Conservation (phyloP, 345 rosid species). For the Rhodamnia rubescens region DNA sequence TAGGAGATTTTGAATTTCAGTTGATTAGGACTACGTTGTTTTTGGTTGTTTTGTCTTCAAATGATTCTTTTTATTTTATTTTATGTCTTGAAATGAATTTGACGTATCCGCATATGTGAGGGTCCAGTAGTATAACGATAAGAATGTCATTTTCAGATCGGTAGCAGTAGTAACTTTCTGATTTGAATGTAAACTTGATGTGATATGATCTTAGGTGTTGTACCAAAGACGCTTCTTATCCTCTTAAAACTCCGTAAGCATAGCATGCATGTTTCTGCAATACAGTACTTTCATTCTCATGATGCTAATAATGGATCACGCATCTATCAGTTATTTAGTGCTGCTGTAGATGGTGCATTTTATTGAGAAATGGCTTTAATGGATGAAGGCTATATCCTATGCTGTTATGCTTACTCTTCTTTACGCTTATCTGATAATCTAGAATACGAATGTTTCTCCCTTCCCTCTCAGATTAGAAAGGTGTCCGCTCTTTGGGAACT, state of each 20-base stretch:
- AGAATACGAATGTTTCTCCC: background rate
- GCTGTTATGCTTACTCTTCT: background rate
- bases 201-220: background rate
- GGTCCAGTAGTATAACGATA: background rate
- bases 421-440: background rate
- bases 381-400: background rate
- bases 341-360: background rate
- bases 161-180: background rate
- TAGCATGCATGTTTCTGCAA: background rate
- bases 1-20: background rate
- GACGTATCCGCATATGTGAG: background rate
- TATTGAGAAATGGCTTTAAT: background rate
- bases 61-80: background rate
- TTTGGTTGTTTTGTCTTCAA: background rate
- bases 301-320: background rate
- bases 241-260: background rate
- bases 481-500: background rate
- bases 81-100: background rate
- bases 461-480: background rate
- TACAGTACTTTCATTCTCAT: background rate
- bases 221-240: background rate
- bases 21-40: background rate
- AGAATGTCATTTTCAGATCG: background rate
- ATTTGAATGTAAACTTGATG: background rate
- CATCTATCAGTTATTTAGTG: background rate